Evolutionary conservation across 306 rosid genomes (phyloP), one percentile per base, ranked within the genome.

Genomic region (Alnus rubra): DNA sequence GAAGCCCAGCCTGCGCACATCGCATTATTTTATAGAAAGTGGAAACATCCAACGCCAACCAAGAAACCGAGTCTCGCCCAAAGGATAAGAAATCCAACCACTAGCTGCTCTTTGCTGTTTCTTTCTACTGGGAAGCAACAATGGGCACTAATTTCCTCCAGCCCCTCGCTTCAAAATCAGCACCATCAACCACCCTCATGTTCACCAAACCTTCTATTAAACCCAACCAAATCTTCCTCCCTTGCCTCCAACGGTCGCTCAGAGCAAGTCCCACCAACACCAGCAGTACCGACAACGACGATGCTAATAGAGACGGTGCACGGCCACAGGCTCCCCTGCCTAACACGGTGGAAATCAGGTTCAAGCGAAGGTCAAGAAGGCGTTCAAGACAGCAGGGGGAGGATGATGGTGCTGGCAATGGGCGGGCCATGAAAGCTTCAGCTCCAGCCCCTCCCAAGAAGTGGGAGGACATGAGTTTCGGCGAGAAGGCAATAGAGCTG

Each of bases 401-500:
- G 69, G 83, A 74, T 2, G 92, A 86, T 48, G 81, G 9, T 14
- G 74, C 4, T 3, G 71, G 42, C 28, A 79, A 67, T 16, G 69
- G 65, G 44, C 83, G 75, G 82, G 45, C 81, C 13, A 55, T 44
- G 10, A 89, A 78, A 58, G 54, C 59, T 53, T 9, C 78, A 7
- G 9, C 72, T 73, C 42, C 69, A 2, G 70, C 79, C 74, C 83
- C 81, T 5, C 83, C 90, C 44, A 92, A 92, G 92, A 93, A 90
- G 78, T 93, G 99, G 99, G 98, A 89, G 73, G 97, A 95, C 0
- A 95, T 95, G 99, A 89, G 15, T 69, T n/a, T 91, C 0, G 42
- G 69, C 1, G 99, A 95, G 89, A 91, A 95, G 76, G 97, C 93
- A 2, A 7, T 78, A 35, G 99, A 93, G 75, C 81, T 91, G 9